Conservation (phyloP, 345 rosid species). For the Melaleuca alternifolia region DNA sequence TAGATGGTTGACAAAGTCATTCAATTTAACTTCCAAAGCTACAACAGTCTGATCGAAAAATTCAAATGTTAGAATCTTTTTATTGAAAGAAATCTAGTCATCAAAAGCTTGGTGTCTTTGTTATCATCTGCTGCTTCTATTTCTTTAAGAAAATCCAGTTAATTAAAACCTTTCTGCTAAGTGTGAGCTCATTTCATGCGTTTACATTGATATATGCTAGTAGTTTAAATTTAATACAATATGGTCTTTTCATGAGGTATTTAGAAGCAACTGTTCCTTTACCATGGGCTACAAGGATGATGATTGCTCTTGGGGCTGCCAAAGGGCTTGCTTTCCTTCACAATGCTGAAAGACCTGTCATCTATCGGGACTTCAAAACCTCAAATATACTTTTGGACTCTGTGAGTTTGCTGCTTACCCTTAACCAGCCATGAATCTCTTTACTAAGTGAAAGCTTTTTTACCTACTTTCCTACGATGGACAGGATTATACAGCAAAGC, state of each 20-base stretch:
- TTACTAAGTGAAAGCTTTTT: background rate
- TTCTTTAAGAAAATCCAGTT: background rate
- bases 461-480: slow-evolving; percentile 7
- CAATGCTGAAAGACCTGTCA: slow-evolving; percentile 91
- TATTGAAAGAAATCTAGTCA: background rate
- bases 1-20: background rate
- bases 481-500: slow-evolving; percentile 94
- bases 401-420: slow-evolving; percentile 26
- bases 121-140: background rate
- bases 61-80: background rate
- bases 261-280: slow-evolving; percentile 74
- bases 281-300: slow-evolving; percentile 86
- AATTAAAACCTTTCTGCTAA: background rate
- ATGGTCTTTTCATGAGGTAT: slow-evolving; percentile 13
- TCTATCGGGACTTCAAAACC: slow-evolving; percentile 93
- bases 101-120: background rate
- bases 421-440: background rate
- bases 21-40: background rate
- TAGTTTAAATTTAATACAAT: background rate
- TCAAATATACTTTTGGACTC: slow-evolving; percentile 92
- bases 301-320: slow-evolving; percentile 98
- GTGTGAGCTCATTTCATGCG: background rate
- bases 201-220: background rate
- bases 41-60: background rate
- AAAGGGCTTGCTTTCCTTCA: slow-evolving; percentile 98